These are phyloP conservation scores for Tephrocybe rancida DNA, from an alignment of 768 basidiomycete genomes.

Conservation along the genomic window DNA sequence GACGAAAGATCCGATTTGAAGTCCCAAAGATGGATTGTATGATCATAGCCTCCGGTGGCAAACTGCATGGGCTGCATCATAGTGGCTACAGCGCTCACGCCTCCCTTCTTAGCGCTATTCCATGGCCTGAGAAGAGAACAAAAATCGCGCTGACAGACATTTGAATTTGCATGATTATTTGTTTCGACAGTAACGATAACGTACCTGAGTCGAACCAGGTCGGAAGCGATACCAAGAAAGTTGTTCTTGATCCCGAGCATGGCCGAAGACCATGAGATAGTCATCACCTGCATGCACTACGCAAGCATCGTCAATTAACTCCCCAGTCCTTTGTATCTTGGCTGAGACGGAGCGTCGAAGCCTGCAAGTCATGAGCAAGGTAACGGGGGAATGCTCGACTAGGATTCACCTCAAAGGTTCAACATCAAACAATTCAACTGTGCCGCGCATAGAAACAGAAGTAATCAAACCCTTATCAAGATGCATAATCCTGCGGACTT, in stretches of 20 bases:
- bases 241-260: conserved; percentile 38
- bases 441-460: conserved; percentile 41
- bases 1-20: conserved; percentile 33
- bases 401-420: conserved; percentile 21
- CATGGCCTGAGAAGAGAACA: conserved; percentile 26
- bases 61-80: conserved; percentile 44
- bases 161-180: neutral
- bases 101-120: conserved; percentile 37
- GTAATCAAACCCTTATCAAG: conserved; percentile 17
- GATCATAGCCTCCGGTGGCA: conserved; percentile 53
- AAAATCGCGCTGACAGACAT: conserved; percentile 3
- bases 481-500: conserved; percentile 38
- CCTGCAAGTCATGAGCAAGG: conserved; percentile 13
- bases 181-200: neutral
- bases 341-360: conserved; percentile 18
- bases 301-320: conserved; percentile 46
- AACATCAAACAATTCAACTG: conserved; percentile 31
- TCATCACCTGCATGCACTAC: conserved; percentile 27
- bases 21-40: conserved; percentile 49
- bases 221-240: conserved; percentile 25
- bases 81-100: conserved; percentile 43
- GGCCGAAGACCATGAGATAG: conserved; percentile 35
- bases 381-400: neutral
- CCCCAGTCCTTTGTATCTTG: conserved; percentile 22
- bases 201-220: conserved; percentile 23